Evolutionary conservation across 2,329 filamentous ascomycete genomes (phyloP).

Genomic region (Ophiostoma piceae): DNA sequence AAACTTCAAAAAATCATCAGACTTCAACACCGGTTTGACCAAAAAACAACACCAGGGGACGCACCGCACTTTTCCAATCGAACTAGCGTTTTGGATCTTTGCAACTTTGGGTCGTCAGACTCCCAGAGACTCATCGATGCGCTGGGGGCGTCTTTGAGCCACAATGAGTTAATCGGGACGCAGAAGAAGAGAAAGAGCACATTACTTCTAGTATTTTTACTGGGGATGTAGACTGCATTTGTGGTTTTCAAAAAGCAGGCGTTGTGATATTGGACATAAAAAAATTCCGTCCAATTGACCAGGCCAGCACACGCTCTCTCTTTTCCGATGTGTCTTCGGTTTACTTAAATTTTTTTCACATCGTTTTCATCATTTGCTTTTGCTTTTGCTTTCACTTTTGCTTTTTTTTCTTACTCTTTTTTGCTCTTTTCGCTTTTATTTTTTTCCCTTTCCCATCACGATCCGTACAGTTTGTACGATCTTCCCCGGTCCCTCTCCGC

Average conservation of each 20-base stretch:
- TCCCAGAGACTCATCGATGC: constrained; percentile 5
- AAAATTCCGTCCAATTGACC: not conserved
- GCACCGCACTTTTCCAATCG: not conserved
- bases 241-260: not conserved
- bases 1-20: not conserved
- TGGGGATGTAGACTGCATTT: not conserved
- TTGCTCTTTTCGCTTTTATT: not conserved
- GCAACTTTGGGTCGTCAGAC: not conserved
- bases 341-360: not conserved
- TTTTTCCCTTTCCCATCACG: not conserved
- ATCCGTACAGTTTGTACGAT: not conserved
- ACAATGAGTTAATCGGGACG: not conserved
- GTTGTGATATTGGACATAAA: not conserved
- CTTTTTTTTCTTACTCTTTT: not conserved
- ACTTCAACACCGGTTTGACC: no score
- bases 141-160: constrained; percentile 1
- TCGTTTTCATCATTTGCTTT: not conserved
- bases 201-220: not conserved
- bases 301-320: not conserved
- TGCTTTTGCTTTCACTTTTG: not conserved
- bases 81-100: not conserved
- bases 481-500: not conserved
- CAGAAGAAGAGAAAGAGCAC: not conserved
- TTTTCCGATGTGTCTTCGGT: not conserved
- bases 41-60: not conserved